phyloP scores from a whole-genome alignment of 257 asterid genomes.

The Lycium barbarum region DNA sequence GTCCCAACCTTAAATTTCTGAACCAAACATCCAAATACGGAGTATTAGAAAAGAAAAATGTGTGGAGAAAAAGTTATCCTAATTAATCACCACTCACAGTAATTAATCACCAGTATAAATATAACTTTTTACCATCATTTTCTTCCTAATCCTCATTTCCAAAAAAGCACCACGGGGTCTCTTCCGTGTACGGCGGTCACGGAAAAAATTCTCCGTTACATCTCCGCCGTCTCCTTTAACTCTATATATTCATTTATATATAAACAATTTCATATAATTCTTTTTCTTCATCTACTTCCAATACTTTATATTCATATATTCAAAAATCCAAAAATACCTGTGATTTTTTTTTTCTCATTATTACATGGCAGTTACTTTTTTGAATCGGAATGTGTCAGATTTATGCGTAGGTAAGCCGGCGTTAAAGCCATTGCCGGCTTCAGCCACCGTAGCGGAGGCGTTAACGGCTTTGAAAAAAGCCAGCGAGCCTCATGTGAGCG shows the following conservation, averaged over 20 bases:
- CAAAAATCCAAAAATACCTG: not conserved
- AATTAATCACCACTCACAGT: slow-evolving; percentile 12
- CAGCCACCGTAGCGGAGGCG: slow-evolving; percentile 58
- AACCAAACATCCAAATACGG: not conserved
- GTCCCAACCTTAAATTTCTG: not conserved
- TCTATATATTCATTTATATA: not conserved
- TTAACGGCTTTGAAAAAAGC: slow-evolving; percentile 55
- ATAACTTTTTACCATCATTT: not conserved
- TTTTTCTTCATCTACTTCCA: not conserved
- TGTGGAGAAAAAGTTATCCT: not conserved
- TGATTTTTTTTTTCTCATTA: not conserved
- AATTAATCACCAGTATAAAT: not conserved
- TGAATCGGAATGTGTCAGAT: slow-evolving; percentile 68
- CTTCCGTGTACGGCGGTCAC: slow-evolving; percentile 26
- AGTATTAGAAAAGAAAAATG: not conserved
- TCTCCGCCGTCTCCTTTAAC: not conserved
- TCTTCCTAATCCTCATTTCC: not conserved
- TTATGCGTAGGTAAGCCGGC: slow-evolving; percentile 86
- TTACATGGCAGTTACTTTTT: slow-evolving; percentile 78
- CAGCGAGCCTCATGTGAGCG: slow-evolving; percentile 57
- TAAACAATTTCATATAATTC: not conserved
- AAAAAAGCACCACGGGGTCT: slow-evolving; percentile 5
- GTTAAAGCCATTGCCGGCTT: slow-evolving; percentile 57
- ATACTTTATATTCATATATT: not conserved
- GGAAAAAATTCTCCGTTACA: not conserved